A percentile compares a stretch with the other conserved stretches of the same genome.
Conservation (phyloP, 345 rosid genomes). For the Arabis alpina region DNA sequence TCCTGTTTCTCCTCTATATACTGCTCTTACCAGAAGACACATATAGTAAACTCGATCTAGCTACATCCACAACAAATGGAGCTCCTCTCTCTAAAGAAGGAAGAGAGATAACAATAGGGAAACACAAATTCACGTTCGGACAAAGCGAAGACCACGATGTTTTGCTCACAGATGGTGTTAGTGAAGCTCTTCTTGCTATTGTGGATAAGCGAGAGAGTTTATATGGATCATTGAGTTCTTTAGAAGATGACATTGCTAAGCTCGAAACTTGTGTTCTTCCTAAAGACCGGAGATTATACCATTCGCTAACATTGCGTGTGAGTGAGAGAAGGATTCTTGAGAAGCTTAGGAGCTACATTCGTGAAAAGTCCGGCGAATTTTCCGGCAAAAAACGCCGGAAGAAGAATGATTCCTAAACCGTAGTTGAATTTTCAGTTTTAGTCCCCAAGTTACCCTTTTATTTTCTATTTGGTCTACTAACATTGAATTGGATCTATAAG, state of each 20-base stretch:
- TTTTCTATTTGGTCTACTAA: background rate
- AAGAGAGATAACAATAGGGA: constrained; percentile 46
- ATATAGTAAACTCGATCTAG: constrained; percentile 54
- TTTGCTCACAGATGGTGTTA: constrained; percentile 64
- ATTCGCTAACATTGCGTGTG: constrained; percentile 61
- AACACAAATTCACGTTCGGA: constrained; percentile 39
- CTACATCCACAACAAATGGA: constrained; percentile 46
- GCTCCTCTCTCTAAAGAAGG: constrained; percentile 22
- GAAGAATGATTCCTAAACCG: constrained; percentile 22
- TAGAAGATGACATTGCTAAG: constrained; percentile 56
- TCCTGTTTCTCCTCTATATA: constrained; percentile 59
- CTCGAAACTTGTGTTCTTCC: constrained; percentile 44
- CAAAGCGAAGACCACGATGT: constrained; percentile 43
- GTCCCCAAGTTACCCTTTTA: background rate
- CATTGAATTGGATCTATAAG: constrained; percentile 9
- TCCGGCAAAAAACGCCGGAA: constrained; percentile 38
- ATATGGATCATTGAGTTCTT: constrained; percentile 47
- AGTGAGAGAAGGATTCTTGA: constrained; percentile 78
- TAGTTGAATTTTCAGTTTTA: constrained; percentile 18
- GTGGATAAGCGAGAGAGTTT: constrained; percentile 70
- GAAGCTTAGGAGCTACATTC: constrained; percentile 60
- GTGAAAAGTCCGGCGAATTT: background rate
- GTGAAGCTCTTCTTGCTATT: constrained; percentile 61
- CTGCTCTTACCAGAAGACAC: constrained; percentile 61
- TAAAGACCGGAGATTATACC: constrained; percentile 62